Evolutionary conservation across 495 filamentous ascomycete genomes (phyloP), one percentile per base, ranked within the genome.

Genomic region (Aspergillus panamensis): DNA sequence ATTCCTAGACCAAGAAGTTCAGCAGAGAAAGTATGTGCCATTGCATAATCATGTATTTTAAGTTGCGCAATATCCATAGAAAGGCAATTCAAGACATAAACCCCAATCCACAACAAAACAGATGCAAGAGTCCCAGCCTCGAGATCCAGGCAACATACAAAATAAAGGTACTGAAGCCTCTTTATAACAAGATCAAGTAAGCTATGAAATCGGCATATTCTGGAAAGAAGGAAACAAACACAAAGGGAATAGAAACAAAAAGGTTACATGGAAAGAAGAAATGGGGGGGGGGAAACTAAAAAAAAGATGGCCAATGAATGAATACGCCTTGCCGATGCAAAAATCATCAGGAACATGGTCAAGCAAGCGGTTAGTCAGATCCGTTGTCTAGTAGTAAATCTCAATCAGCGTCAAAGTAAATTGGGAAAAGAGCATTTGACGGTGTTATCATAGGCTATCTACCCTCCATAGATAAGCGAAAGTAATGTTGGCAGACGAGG

Each of bases 281-380:
- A 13, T 1, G 30, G 8, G 9, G 13, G n/a, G n/a, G n/a, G n/a
- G n/a, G n/a, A n/a, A n/a, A n/a, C n/a, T n/a, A n/a, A 14, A 16
- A 40, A 52, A 19, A 21, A 52, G 21, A 30, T 37, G n/a, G n/a
- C n/a, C 17, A 37, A 53, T 55, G 54, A 59, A 49, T 39, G 56
- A 59, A 59, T 62, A 59, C 60, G 60, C 60, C 60, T 53, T 56
- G 60, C 56, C 48, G 60, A 62, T 62, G 60, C 60, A 62, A 62
- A 50, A 56, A 35, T 48, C 49, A 53, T 62, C 50, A 54, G 55
- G 39, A 58, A 58, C 37, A 62, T 43, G 54, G 39, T 62, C 44
- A 47, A 50, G 54, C 54, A 57, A 57, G 54, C 54, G 45, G 47
- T 48, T 21, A 37, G 32, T 35, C 48, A 39, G 54, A 32, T 25